phyloP scores from a whole-genome alignment of 2,329 filamentous ascomycete species.

The Gaeumannomyces tritici region DNA sequence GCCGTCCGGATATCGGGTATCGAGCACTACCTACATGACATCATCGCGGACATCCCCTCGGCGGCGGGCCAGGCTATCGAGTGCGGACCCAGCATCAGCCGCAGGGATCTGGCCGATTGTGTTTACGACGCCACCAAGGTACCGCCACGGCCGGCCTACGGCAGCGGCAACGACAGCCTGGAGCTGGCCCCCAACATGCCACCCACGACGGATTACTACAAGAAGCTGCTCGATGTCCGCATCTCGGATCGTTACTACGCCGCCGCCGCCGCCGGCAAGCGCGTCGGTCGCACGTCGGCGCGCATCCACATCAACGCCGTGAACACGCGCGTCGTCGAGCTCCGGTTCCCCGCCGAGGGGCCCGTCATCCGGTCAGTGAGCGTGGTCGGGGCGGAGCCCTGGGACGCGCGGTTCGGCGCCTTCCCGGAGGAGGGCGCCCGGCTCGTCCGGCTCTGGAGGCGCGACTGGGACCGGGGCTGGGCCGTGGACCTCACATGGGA shows the following conservation, averaged over 20 bases:
- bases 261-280: conserved; percentile 17
- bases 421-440: conserved; percentile 46
- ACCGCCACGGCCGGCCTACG: conserved; percentile 51
- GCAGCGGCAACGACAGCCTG: conserved; percentile 13
- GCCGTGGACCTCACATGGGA: conserved; percentile 63
- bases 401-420: conserved; percentile 55
- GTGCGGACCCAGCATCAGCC: conserved; percentile 36
- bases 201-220: conserved; percentile 30
- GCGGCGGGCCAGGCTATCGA: conserved; percentile 50
- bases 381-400: conserved; percentile 53
- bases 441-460: conserved; percentile 63
- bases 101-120: conserved; percentile 53
- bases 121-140: conserved; percentile 55
- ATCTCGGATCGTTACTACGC: conserved; percentile 35
- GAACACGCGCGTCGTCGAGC: conserved; percentile 70
- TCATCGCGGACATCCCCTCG: conserved; percentile 62
- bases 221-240: conserved; percentile 52
- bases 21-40: conserved; percentile 53
- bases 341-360: conserved; percentile 51
- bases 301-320: conserved; percentile 57
- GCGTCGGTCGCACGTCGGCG: conserved; percentile 28
- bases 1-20: conserved; percentile 60
- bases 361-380: conserved; percentile 43
- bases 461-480: conserved; percentile 71
- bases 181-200: conserved; percentile 1